Evolutionary conservation across 1,284 basidiomycete species (phyloP).

Genomic region (Kalmanozyma brasiliensis): DNA sequence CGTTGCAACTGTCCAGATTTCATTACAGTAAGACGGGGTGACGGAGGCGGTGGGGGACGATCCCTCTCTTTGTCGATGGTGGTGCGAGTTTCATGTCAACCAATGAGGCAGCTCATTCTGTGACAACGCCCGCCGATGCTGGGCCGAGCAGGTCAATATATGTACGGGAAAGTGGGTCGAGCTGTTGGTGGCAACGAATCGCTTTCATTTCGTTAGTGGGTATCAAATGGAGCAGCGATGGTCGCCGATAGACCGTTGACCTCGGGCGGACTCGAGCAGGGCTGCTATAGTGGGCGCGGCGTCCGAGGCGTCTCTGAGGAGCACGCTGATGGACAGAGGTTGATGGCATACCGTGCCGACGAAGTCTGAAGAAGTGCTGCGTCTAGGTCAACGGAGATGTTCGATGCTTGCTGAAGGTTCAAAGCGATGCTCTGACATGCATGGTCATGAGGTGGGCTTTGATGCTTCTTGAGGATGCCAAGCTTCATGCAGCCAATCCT

Average conservation of each 20-base stretch:
- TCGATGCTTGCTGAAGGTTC: not conserved
- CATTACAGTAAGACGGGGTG: not conserved
- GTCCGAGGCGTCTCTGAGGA: too few relatives aligned
- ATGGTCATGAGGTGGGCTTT: conserved; percentile 20
- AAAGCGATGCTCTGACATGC: not conserved
- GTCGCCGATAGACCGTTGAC: not conserved
- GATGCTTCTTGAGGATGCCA: conserved; percentile 16
- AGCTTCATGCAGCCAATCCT: conserved; percentile 23
- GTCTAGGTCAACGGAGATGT: too few relatives aligned
- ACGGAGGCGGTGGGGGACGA: not conserved
- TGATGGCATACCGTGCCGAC: too few relatives aligned
- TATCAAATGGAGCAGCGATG: conserved; percentile 6
- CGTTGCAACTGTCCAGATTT: not conserved
- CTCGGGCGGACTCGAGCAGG: not conserved
- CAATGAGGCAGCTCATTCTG: not conserved
- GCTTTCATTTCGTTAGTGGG: conserved; percentile 23
- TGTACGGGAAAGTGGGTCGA: conserved; percentile 1
- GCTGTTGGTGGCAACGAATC: too few relatives aligned
- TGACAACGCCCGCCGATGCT: not conserved
- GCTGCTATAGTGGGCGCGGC: too few relatives aligned
- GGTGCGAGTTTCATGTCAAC: not conserved
- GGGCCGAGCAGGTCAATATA: not conserved
- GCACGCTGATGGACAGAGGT: too few relatives aligned
- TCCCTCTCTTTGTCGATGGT: not conserved
- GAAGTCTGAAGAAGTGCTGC: too few relatives aligned